Base-by-base conservation (phyloP, 2,329 filamentous ascomycete species). In the Sphaerulina populicola region DNA sequence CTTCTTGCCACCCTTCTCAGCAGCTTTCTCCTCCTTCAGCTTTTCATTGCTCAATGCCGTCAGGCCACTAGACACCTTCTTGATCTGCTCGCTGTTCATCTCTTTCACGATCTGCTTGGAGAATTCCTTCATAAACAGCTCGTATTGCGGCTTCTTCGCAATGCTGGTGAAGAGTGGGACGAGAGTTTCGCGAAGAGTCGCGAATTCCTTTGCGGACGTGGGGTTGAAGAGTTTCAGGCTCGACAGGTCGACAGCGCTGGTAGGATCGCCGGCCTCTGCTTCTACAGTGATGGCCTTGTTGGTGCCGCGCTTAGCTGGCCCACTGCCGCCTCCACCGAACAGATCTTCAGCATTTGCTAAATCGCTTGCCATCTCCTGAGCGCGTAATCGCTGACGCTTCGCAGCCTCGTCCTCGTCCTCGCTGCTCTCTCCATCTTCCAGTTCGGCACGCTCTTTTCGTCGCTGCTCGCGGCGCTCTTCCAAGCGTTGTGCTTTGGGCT, bases 31-130 rank as follows among this genome's bases (percentile, higher is more conserved):
- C 71, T 96, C 90, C 76, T 89, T 94, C 85, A 97, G 85, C 79
- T 94, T 96, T 80, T 97, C 93, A 69, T 98, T 98, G 68, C 88
- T 80, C 51, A 95, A 78, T 4, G 89, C 85, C n/a, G 90, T 95
- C 64, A 98, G 72, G 4, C 80, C 79, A 69, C 86, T 94, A 10
- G 88, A 81, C 59, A 95, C 81, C 78, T 97, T 97, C 80, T 97
- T 96, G 72, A 97, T 90, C 74, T 97, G 89, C 51, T 93, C 85
- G 67, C 88, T 94, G 11, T 86, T 83, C 60, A 98, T 72, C 27
- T 95, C 90, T 72, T 89, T 90, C 62, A 83, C 81, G 40, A 97
- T 79, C 65, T 88, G 82, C 76, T 94, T 95, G 58, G 80, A 72
- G 65, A 98, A 93, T 65, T 97, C 93, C 69, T 91, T 86, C 51